phyloP scores from a whole-genome alignment of 805 yeast species.

The Ogataea nakhonphanomensis region DNA sequence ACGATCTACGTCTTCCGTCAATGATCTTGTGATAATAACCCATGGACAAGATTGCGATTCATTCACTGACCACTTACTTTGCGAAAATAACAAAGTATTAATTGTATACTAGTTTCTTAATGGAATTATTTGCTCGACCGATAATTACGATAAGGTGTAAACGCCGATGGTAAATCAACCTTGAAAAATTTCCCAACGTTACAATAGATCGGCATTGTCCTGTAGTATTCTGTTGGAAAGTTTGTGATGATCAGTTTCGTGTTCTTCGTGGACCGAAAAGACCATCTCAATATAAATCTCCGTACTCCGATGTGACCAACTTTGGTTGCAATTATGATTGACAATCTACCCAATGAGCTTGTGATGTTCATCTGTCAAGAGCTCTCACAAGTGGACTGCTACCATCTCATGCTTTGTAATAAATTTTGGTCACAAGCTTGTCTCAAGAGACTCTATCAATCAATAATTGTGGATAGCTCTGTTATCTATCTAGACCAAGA shows the following conservation, averaged over 20 bases:
- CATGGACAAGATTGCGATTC: slow-evolving; percentile 9
- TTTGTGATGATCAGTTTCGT: too few species aligned
- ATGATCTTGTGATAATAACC: slow-evolving; percentile 24
- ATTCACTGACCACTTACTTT: slow-evolving; percentile 19
- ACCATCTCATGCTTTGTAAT: slow-evolving; percentile 20
- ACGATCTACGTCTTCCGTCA: slow-evolving; percentile 9
- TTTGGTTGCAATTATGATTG: slow-evolving; percentile 17
- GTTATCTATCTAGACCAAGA: slow-evolving; percentile 24
- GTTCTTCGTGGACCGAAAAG: too few species aligned
- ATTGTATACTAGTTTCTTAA: slow-evolving; percentile 17
- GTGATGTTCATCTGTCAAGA: slow-evolving; percentile 15
- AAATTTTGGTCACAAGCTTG: slow-evolving; percentile 12
- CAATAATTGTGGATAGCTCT: slow-evolving; percentile 25
- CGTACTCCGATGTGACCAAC: too few species aligned
- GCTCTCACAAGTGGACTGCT: slow-evolving; percentile 26
- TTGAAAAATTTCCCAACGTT: neutral
- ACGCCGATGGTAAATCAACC: neutral
- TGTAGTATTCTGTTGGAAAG: neutral
- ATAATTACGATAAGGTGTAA: slow-evolving; percentile 15
- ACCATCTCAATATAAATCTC: too few species aligned
- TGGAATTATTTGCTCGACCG: slow-evolving; percentile 6
- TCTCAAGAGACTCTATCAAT: slow-evolving; percentile 20
- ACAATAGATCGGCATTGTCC: neutral
- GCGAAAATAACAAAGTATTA: slow-evolving; percentile 24
- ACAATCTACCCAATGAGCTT: slow-evolving; percentile 26